Conservation (phyloP, 139 green algal genomes). For the Chlamydomonas urium region DNA sequence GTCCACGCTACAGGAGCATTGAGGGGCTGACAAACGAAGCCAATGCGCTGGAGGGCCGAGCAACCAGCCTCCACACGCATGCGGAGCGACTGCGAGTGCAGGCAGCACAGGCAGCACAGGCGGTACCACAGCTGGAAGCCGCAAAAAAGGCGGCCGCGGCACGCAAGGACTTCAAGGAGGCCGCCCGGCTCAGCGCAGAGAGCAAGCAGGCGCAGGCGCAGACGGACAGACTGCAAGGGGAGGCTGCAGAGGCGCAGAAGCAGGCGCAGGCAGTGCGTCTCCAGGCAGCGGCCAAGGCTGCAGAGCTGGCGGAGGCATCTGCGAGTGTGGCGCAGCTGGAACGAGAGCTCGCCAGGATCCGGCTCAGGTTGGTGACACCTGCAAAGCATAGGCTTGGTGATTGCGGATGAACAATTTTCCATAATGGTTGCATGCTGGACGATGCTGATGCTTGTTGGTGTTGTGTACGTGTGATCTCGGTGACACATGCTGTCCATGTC, state of each 20-base stretch:
- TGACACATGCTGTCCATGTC: too few relatives aligned
- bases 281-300: neutral
- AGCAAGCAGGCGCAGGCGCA: neutral
- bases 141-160: constrained; percentile 9
- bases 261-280: neutral
- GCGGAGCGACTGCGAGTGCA: neutral
- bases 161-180: constrained; percentile 15
- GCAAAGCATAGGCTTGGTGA: too few relatives aligned
- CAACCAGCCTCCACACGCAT: neutral
- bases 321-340: neutral
- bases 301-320: neutral
- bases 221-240: neutral
- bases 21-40: neutral
- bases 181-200: constrained; percentile 10
- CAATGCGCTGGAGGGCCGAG: neutral
- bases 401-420: too few relatives aligned
- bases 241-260: neutral
- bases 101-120: neutral
- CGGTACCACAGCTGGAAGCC: neutral
- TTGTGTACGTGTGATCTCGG: too few relatives aligned
- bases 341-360: neutral
- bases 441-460: too few relatives aligned
- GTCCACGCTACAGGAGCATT: constrained; percentile 5
- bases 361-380: neutral
- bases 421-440: too few relatives aligned